Evolutionary conservation across 2,329 filamentous ascomycete species (phyloP).

Genomic region (Paraphaeosphaeria sporulosa): DNA sequence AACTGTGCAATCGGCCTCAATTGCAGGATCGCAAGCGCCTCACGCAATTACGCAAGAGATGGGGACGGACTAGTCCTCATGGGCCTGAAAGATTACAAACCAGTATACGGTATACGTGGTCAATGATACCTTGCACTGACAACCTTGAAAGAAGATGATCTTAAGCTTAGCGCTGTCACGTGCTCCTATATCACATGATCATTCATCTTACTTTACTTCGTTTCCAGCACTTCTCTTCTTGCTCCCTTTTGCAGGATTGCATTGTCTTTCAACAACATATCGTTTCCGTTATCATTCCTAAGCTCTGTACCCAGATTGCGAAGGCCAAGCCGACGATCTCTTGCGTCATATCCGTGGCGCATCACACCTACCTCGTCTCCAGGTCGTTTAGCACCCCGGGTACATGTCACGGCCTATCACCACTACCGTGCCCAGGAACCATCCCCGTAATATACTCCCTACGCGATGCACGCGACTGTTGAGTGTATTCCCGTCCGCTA

Average conservation of each 20-base stretch:
- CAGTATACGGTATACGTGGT: too few species aligned
- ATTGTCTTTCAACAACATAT: neutral
- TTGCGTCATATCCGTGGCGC: conserved; percentile 7
- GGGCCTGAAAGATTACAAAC: too few species aligned
- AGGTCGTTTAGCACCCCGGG: neutral
- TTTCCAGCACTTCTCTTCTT: neutral
- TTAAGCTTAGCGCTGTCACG: too few species aligned
- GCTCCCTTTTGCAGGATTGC: neutral
- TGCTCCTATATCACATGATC: neutral
- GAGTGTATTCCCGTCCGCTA: neutral
- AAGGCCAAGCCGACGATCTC: conserved; percentile 5
- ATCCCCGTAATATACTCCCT: neutral
- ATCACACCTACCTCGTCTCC: neutral
- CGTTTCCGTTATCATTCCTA: neutral
- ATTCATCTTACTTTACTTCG: neutral
- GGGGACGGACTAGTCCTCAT: too few species aligned
- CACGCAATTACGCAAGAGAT: too few species aligned
- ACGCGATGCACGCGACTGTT: neutral
- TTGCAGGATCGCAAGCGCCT: too few species aligned
- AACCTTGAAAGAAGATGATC: too few species aligned
- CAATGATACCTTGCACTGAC: too few species aligned
- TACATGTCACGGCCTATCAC: neutral
- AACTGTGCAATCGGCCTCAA: too few species aligned
- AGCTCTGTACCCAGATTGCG: neutral
- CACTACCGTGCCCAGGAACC: neutral